phyloP scores from a whole-genome alignment of 495 filamentous ascomycete genomes.

The Hypoxylon subgilvum region DNA sequence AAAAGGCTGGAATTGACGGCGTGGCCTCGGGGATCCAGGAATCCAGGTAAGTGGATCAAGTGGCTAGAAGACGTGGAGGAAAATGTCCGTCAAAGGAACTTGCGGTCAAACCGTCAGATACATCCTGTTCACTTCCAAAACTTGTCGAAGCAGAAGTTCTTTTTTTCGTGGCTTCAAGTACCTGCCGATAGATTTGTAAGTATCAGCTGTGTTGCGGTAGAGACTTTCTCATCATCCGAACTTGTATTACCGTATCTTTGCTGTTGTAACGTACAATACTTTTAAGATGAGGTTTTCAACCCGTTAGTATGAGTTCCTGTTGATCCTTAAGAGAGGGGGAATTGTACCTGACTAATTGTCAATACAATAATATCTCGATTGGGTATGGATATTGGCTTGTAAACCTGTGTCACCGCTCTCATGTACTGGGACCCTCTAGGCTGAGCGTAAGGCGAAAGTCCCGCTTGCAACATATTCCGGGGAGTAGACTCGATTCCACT shows the following conservation, averaged over 20 bases:
- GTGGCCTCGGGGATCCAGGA: constrained; percentile 17
- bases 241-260: not conserved
- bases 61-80: constrained; percentile 21
- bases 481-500: constrained; percentile 2
- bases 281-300: no score
- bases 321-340: no score
- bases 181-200: constrained; percentile 2
- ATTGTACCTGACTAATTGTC: no score
- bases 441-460: constrained; percentile 28
- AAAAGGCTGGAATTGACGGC: constrained; percentile 17
- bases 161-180: constrained; percentile 25
- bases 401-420: constrained; percentile 28
- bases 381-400: no score
- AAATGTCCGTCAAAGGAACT: constrained; percentile 32
- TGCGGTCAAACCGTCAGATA: constrained; percentile 35
- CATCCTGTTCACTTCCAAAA: constrained; percentile 22
- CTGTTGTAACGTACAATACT: no score
- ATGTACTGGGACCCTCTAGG: constrained; percentile 11
- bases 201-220: constrained; percentile 21
- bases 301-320: no score
- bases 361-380: no score
- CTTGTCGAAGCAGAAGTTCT: constrained; percentile 5
- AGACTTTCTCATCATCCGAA: not conserved
- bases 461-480: constrained; percentile 19
- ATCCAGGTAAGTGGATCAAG: constrained; percentile 32